Conservation (phyloP, 108 stramenopile species). For the Fragilaria radians region DNA sequence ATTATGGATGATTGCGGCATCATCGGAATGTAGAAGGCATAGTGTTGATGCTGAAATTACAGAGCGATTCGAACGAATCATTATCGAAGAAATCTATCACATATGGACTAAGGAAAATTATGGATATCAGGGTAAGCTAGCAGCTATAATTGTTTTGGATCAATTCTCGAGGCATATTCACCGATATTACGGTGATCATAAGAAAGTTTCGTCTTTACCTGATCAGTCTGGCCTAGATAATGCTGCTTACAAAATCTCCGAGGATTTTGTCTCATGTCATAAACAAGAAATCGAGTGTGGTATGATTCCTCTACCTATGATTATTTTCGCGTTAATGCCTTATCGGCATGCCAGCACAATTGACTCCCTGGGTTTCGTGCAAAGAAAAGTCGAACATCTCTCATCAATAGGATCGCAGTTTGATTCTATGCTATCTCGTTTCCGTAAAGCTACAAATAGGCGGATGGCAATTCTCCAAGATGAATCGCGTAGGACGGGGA, state of each 20-base stretch:
- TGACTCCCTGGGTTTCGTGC: constrained; percentile 50
- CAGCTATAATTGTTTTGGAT: constrained; percentile 79
- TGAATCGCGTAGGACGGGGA: constrained; percentile 56
- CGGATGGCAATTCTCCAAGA: constrained; percentile 74
- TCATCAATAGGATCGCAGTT: constrained; percentile 48
- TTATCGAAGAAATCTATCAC: constrained; percentile 28
- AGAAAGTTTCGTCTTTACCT: constrained; percentile 11
- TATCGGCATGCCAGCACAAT: constrained; percentile 67
- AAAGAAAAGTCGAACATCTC: constrained; percentile 31
- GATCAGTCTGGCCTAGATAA: constrained; percentile 42
- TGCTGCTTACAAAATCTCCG: constrained; percentile 44
- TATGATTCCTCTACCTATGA: constrained; percentile 74
- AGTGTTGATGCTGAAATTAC: constrained; percentile 61
- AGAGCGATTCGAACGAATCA: constrained; percentile 34
- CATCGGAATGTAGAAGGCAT: constrained; percentile 34
- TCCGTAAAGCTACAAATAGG: constrained; percentile 80
- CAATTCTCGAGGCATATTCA: constrained; percentile 79
- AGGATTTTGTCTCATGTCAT: constrained; percentile 38
- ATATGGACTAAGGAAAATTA: constrained; percentile 46
- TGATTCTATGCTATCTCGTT: constrained; percentile 67
- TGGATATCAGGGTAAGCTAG: constrained; percentile 71
- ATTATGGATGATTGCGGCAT: constrained; percentile 83
- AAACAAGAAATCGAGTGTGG: constrained; percentile 52
- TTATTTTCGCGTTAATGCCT: constrained; percentile 78
- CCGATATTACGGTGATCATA: constrained; percentile 26